phyloP scores from a whole-genome alignment of 208 protist species.

The Trypanosoma rangeli region DNA sequence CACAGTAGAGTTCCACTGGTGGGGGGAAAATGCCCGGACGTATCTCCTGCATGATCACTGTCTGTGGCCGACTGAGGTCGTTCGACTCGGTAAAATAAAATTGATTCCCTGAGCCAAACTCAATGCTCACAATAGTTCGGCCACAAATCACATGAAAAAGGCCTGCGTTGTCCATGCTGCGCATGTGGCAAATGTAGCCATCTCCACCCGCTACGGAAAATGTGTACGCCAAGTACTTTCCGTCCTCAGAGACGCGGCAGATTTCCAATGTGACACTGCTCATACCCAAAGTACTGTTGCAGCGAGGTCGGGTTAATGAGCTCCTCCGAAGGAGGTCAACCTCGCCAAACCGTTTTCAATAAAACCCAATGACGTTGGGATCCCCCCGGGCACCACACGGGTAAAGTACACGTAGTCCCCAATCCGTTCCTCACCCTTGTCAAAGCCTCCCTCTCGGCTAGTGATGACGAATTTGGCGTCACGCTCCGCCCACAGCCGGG shows the following conservation, averaged over 20 bases:
- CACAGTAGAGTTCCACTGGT: slow-evolving; percentile 82
- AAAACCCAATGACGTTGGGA: slow-evolving; percentile 81
- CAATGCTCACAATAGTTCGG: slow-evolving; percentile 90
- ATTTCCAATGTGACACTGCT: slow-evolving; percentile 83
- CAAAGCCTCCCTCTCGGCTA: slow-evolving; percentile 85
- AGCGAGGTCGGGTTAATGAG: slow-evolving; percentile 87
- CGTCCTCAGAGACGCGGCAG: slow-evolving; percentile 89
- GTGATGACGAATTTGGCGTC: slow-evolving; percentile 86
- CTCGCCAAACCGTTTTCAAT: slow-evolving; percentile 85
- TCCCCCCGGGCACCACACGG: slow-evolving; percentile 72
- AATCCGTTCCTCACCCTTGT: slow-evolving; percentile 91
- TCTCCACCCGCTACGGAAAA: slow-evolving; percentile 88
- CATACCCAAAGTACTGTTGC: slow-evolving; percentile 90
- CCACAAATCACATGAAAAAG: slow-evolving; percentile 90
- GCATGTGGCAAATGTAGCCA: slow-evolving; percentile 89
- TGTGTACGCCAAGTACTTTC: slow-evolving; percentile 87
- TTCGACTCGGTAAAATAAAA: slow-evolving; percentile 93
- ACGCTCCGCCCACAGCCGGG: slow-evolving; percentile 80
- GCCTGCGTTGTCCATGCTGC: slow-evolving; percentile 87
- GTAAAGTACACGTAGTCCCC: slow-evolving; percentile 92
- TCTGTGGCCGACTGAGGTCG: slow-evolving; percentile 82
- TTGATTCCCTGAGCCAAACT: slow-evolving; percentile 82
- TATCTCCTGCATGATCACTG: slow-evolving; percentile 89
- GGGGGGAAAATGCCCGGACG: slow-evolving; percentile 83
- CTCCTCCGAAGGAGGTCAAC: slow-evolving; percentile 84